Conservation (phyloP, 306 rosid genomes). For the Hippophae rhamnoides region DNA sequence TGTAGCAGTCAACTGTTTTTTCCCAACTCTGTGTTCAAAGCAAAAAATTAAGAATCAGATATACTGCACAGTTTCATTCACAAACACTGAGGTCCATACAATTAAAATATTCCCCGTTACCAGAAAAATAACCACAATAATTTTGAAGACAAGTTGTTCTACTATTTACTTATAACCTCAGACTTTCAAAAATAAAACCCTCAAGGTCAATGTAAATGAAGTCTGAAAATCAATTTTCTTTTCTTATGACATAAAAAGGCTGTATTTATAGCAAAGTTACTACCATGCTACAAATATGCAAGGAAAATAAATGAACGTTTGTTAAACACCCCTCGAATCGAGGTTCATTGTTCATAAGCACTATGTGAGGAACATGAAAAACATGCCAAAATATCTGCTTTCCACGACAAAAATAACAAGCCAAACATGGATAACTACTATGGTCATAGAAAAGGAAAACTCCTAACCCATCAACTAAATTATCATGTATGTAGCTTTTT, state of each 20-base stretch:
- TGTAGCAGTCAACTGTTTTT: conserved; percentile 93
- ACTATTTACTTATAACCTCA: too few relatives aligned
- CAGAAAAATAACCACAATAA: too few relatives aligned
- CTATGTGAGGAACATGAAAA: neutral
- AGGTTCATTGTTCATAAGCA: neutral
- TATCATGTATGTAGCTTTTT: too few relatives aligned
- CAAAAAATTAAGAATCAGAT: neutral
- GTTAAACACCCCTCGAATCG: neutral
- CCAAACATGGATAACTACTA: neutral
- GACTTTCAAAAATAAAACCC: too few relatives aligned
- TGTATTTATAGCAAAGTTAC: neutral
- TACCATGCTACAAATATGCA: neutral
- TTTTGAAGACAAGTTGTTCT: too few relatives aligned
- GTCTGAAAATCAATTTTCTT: too few relatives aligned
- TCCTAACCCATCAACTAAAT: too few relatives aligned
- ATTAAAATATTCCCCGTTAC: too few relatives aligned
- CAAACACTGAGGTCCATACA: too few relatives aligned
- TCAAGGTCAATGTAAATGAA: too few relatives aligned
- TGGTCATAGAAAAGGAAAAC: neutral
- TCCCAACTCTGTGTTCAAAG: conserved; percentile 75
- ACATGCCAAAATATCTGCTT: neutral
- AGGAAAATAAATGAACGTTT: neutral
- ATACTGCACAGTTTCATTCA: too few relatives aligned
- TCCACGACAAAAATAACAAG: neutral
- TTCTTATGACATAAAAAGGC: too few relatives aligned